phyloP scores from a whole-genome alignment of 1,284 basidiomycete genomes.

The Takashimella tepidaria region DNA sequence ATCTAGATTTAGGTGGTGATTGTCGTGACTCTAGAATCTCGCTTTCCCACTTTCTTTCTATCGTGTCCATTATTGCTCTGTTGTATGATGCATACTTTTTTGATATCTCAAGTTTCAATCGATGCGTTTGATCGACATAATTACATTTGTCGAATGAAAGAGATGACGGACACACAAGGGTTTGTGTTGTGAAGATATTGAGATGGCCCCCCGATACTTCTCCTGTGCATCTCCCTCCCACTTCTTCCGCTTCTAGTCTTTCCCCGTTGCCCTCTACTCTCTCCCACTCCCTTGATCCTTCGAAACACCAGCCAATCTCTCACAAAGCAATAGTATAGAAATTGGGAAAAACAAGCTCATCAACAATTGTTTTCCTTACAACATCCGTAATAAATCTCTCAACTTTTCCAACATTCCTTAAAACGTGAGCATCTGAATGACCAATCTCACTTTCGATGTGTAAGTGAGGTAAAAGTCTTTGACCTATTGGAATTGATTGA shows the following conservation, averaged over 20 bases:
- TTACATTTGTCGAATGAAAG: background rate
- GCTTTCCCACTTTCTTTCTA: too few relatives aligned
- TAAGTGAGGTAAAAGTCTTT: conserved; percentile 81
- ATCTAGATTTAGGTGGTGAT: too few relatives aligned
- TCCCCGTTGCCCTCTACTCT: background rate
- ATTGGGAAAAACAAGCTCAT: conserved; percentile 89
- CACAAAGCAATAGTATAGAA: conserved; percentile 67
- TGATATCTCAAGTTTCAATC: background rate
- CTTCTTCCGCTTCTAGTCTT: background rate
- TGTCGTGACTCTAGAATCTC: too few relatives aligned
- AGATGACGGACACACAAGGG: background rate
- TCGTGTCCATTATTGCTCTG: too few relatives aligned
- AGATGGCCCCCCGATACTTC: background rate
- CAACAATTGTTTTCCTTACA: conserved; percentile 86
- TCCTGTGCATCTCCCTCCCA: background rate
- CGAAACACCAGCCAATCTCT: background rate
- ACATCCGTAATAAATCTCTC: conserved; percentile 94
- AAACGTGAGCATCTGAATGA: conserved; percentile 87
- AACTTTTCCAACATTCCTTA: conserved; percentile 94
- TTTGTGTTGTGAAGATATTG: too few relatives aligned
- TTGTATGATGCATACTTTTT: conserved; percentile 17
- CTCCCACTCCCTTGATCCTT: too few relatives aligned
- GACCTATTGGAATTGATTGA: conserved; percentile 57
- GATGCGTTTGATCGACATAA: background rate
- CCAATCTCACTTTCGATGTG: conserved; percentile 96